Conservation (phyloP, 108 stramenopile species). For the Skeletonema marinoi region DNA sequence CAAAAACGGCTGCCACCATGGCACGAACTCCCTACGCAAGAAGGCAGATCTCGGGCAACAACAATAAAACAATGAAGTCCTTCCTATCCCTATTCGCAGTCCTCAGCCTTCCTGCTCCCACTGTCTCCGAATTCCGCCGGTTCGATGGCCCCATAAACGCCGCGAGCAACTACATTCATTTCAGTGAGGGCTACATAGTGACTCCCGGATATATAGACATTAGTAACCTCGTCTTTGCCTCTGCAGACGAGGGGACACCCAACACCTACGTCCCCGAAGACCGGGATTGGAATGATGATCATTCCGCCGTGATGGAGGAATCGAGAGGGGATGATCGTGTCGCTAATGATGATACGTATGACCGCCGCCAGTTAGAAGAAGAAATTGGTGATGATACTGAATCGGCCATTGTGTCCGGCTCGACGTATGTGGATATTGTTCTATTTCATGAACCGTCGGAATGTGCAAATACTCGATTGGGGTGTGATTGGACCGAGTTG, state of each 20-base stretch:
- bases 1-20: too few relatives aligned
- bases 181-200: constrained; percentile 73
- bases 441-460: constrained; percentile 60
- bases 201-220: constrained; percentile 84
- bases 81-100: background rate
- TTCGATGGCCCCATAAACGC: constrained; percentile 47
- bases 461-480: constrained; percentile 63
- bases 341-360: constrained; percentile 19
- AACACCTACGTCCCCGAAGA: constrained; percentile 2
- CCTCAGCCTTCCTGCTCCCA: background rate
- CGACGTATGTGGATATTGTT: constrained; percentile 44
- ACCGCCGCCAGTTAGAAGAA: constrained; percentile 11
- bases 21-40: background rate
- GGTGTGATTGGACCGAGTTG: constrained; percentile 83
- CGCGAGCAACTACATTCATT: constrained; percentile 63
- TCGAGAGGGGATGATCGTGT: background rate
- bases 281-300: constrained; percentile 11
- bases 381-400: constrained; percentile 37
- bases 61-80: constrained; percentile 5
- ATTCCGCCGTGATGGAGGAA: constrained; percentile 4
- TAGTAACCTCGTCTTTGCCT: constrained; percentile 51
- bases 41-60: background rate
- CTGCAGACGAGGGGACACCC: constrained; percentile 4
- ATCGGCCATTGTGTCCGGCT: constrained; percentile 10
- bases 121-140: constrained; percentile 31